Conservation (phyloP, 768 basidiomycete species). For the Russula sp. region DNA sequence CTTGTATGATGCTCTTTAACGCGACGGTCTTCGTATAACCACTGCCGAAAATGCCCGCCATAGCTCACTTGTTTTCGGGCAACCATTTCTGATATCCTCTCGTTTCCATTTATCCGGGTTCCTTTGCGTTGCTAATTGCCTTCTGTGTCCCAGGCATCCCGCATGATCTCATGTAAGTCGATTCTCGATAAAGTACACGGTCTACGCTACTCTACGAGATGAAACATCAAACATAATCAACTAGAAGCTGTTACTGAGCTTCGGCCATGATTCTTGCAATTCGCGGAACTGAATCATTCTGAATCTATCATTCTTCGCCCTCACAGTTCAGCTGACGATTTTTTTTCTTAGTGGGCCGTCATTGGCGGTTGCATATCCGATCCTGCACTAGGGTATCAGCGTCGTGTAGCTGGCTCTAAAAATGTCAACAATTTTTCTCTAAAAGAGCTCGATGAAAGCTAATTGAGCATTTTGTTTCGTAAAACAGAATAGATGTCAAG, state of each 20-base stretch:
- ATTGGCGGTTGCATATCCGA: neutral
- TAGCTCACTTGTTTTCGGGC: constrained; percentile 79
- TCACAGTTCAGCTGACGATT: neutral
- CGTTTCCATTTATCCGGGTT: neutral
- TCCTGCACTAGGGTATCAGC: neutral
- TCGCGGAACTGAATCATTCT: constrained; percentile 24
- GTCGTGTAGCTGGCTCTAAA: neutral
- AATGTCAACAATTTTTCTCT: neutral
- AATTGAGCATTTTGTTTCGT: constrained; percentile 16
- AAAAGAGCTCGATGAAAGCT: too few species aligned
- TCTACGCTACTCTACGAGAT: constrained; percentile 31
- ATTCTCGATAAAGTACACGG: neutral
- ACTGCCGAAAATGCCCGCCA: constrained; percentile 90
- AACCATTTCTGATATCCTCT: constrained; percentile 56
- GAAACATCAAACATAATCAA: constrained; percentile 57
- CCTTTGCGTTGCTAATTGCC: neutral
- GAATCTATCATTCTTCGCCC: neutral
- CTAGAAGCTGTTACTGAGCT: constrained; percentile 89
- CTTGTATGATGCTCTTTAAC: constrained; percentile 61
- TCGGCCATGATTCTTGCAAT: constrained; percentile 49
- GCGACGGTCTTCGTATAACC: constrained; percentile 89
- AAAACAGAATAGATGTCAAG: neutral
- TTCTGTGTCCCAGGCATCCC: neutral
- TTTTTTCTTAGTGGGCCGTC: neutral
- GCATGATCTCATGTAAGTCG: neutral